Percentiles rank a stretch among this genome's conserved stretches.
phyloP scores from a whole-genome alignment of 352 stramenopile species.

The Phytophthora lateralis region DNA sequence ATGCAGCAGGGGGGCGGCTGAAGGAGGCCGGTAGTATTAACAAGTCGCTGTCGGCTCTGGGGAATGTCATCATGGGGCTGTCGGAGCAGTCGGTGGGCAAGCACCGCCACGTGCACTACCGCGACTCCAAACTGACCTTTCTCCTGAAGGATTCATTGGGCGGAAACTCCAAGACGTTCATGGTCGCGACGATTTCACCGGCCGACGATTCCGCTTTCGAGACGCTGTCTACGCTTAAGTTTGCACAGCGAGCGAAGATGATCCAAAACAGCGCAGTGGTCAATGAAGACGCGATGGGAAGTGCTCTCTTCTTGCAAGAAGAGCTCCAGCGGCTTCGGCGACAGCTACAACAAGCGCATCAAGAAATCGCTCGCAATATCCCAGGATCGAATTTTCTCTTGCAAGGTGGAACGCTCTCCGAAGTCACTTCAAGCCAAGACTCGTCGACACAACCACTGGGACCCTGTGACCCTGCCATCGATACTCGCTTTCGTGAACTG shows the following conservation, averaged over 20 bases:
- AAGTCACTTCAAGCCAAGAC: slow-evolving; percentile 23
- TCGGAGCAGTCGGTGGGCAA: slow-evolving; percentile 82
- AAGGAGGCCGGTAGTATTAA: slow-evolving; percentile 98
- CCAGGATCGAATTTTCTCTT: slow-evolving; percentile 23
- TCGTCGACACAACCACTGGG: slow-evolving; percentile 13
- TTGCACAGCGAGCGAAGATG: slow-evolving; percentile 83
- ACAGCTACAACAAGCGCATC: slow-evolving; percentile 61
- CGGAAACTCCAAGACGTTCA: slow-evolving; percentile 89
- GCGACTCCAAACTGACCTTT: slow-evolving; percentile 88
- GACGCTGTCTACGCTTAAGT: slow-evolving; percentile 86
- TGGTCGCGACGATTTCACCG: slow-evolving; percentile 84
- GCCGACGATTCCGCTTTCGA: slow-evolving; percentile 87
- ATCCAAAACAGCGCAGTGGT: slow-evolving; percentile 87
- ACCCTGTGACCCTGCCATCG: slow-evolving; percentile 42
- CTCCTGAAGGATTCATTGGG: slow-evolving; percentile 85
- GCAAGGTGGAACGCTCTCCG: slow-evolving; percentile 11
- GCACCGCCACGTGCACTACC: slow-evolving; percentile 84
- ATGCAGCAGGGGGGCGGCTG: slow-evolving; percentile 93
- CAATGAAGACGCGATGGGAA: slow-evolving; percentile 83
- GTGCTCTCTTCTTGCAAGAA: slow-evolving; percentile 65
- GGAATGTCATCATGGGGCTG: slow-evolving; percentile 94
- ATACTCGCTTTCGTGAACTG: slow-evolving; percentile 59
- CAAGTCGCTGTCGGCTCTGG: slow-evolving; percentile 95
- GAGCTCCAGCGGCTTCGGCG: slow-evolving; percentile 66
- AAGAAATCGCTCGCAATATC: slow-evolving; percentile 33